A percentile compares a stretch with the other conserved stretches of the same genome.
Conservation (phyloP, 2,329 filamentous ascomycete species). For the Drechslerella dactyloides region DNA sequence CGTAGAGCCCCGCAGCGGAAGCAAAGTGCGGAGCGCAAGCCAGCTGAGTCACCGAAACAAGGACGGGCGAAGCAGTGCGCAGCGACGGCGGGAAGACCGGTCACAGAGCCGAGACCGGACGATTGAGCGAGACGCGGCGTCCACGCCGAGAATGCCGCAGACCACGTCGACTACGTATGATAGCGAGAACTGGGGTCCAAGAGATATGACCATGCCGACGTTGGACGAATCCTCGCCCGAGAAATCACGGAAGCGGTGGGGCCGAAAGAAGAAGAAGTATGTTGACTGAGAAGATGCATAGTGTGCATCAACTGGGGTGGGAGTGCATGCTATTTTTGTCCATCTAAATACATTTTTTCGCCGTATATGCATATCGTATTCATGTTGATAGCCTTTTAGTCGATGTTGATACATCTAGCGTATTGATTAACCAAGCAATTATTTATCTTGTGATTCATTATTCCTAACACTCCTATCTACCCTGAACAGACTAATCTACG, state of each 20-base stretch:
- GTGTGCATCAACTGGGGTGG: not conserved
- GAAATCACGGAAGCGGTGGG: conserved; percentile 44
- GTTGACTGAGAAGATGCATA: conserved; percentile 14
- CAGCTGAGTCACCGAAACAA: conserved; percentile 37
- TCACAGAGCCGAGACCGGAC: conserved; percentile 44
- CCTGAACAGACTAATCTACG: not conserved
- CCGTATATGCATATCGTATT: no score
- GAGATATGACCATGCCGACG: conserved; percentile 14
- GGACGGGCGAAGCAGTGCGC: conserved; percentile 29
- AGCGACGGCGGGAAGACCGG: conserved; percentile 33
- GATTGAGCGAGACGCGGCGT: conserved; percentile 32
- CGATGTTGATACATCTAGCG: not conserved
- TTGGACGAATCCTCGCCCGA: conserved; percentile 27
- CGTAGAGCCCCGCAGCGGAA: conserved; percentile 35
- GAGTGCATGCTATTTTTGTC: not conserved
- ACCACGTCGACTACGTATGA: conserved; percentile 48
- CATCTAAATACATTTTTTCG: not conserved
- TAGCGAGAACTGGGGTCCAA: conserved; percentile 47
- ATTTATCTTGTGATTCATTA: not conserved
- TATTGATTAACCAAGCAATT: not conserved
- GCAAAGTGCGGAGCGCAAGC: conserved; percentile 42
- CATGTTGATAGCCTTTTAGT: not conserved
- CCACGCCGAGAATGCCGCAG: conserved; percentile 41
- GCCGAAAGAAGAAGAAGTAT: conserved; percentile 44
- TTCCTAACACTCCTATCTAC: not conserved